Base-by-base conservation (phyloP, 768 basidiomycete genomes). In the Sarcodon aspratus region DNA sequence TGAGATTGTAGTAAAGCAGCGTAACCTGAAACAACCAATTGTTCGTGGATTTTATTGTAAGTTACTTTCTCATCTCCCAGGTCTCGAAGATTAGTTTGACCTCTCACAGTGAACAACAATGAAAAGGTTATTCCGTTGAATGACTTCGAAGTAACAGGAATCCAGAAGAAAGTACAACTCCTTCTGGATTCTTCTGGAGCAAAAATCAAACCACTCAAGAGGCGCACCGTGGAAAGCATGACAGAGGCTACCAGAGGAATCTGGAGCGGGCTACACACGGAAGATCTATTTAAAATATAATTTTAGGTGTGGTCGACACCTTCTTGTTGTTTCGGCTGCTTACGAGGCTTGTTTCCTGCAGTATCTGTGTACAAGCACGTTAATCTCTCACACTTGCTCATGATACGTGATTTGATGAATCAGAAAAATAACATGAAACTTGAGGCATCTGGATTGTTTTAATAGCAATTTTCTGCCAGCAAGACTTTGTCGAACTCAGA, bases 121-220 rank as follows among this genome's bases (percentile, higher is more conserved):
- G 87, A 91, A 66, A 95, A 95, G 69, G 90, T 91, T 61, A 75
- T 95, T 44, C 76, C 85, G 45, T 71, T 94, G 42, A 83, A 86
- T 52, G 74, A 74, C 34, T 76, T 90, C 52, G 78, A 89, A 58
- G 80, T 82, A 50, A 80, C 73, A 44, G 80, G 76, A 18, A 80
- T 95, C 58, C 72, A 79, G 54, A 70, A 78, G 61, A 95, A 94
- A 66, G 76, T 91, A 48, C 72, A 85, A 54, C 77, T 95, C 31
- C 70, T 94, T 36, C 78, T 95, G 45, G 89, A 91, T 63, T 79
- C 91, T 33, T 91, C 88, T 6, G 92, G 92, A 18, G 78, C 82
- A 42, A 87, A 89, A 66, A 91, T 94, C 50, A 81, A 80, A 61
- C 72, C 82, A 11, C 67, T 93, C 59, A 90, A 91, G 62, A 76